Percentiles rank a stretch among this genome's conserved stretches.
Evolutionary conservation across 352 stramenopile species (phyloP).

Genomic region (Peronosclerospora sorghi): DNA sequence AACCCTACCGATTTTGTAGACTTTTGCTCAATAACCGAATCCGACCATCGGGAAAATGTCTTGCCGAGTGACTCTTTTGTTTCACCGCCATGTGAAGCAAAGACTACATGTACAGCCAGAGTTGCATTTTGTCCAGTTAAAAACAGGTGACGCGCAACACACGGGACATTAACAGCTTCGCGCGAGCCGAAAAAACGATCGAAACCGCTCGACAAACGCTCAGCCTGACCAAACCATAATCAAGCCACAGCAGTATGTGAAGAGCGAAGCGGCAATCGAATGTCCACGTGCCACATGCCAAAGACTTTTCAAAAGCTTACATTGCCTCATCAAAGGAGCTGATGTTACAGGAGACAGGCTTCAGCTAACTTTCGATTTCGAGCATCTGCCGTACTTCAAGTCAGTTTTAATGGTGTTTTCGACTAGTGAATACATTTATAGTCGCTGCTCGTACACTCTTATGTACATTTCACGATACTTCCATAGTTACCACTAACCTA

Average conservation of each 20-base stretch:
- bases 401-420: background rate
- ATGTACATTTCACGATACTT: slow-evolving; percentile 14
- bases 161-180: no score
- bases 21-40: slow-evolving; percentile 25
- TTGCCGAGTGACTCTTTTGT: slow-evolving; percentile 15
- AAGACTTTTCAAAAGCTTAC: slow-evolving; percentile 58
- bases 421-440: slow-evolving; percentile 6
- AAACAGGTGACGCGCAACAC: no score
- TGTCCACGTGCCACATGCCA: slow-evolving; percentile 45
- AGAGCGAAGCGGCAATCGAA: slow-evolving; percentile 41
- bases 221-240: slow-evolving; percentile 65
- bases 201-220: slow-evolving; percentile 59
- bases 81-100: slow-evolving; percentile 7
- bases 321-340: slow-evolving; percentile 33
- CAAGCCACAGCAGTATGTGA: slow-evolving; percentile 58
- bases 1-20: slow-evolving; percentile 36
- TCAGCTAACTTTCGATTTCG: slow-evolving; percentile 10
- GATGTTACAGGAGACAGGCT: slow-evolving; percentile 45
- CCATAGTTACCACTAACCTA: slow-evolving; percentile 18
- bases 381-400: background rate
- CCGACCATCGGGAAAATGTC: slow-evolving; percentile 5
- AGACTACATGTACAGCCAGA: slow-evolving; percentile 9
- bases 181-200: slow-evolving; percentile 29
- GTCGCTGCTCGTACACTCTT: slow-evolving; percentile 3
- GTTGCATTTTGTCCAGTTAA: no score